Conservation (phyloP, 2,329 filamentous ascomycete species). For the Calonectria leucothoes region DNA sequence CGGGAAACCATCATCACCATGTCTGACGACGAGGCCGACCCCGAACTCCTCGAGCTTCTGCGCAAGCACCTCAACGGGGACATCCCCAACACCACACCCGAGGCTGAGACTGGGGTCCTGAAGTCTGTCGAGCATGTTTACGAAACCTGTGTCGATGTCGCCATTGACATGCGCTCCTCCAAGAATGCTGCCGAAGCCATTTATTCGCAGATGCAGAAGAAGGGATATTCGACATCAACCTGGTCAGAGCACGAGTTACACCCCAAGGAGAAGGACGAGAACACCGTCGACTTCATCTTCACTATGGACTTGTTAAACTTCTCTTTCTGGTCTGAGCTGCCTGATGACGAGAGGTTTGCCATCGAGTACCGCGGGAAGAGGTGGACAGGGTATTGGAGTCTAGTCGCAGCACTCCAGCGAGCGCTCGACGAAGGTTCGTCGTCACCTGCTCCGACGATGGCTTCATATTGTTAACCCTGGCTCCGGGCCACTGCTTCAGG, state of each 20-base stretch:
- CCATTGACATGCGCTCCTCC: constrained; percentile 83
- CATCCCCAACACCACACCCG: constrained; percentile 59
- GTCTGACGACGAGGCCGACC: constrained; percentile 93
- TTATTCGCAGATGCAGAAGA: constrained; percentile 83
- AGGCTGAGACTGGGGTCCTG: constrained; percentile 85
- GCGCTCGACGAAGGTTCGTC: constrained; percentile 82
- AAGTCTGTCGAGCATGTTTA: constrained; percentile 87
- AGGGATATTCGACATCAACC: constrained; percentile 83
- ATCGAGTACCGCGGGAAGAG: constrained; percentile 82
- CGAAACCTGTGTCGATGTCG: constrained; percentile 93
- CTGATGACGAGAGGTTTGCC: constrained; percentile 79
- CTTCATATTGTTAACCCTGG: constrained; percentile 8
- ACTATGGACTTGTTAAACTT: constrained; percentile 98
- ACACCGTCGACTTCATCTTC: constrained; percentile 91
- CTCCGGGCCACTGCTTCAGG: constrained; percentile 55
- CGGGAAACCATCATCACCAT: constrained; percentile 56
- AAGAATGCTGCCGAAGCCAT: constrained; percentile 86
- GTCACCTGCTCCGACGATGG: constrained; percentile 25
- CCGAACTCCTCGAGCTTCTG: constrained; percentile 86
- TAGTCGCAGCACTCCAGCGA: constrained; percentile 87
- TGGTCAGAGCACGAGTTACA: constrained; percentile 94
- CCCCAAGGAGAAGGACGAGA: constrained; percentile 83
- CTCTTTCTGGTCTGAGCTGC: constrained; percentile 88
- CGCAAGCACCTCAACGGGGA: constrained; percentile 80
- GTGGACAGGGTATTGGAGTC: constrained; percentile 96